A percentile compares a stretch with the other conserved stretches of the same genome.
These are phyloP conservation scores for Ascochyta koolunga DNA, from an alignment of 2,329 filamentous ascomycete species.

Conservation along the genomic window DNA sequence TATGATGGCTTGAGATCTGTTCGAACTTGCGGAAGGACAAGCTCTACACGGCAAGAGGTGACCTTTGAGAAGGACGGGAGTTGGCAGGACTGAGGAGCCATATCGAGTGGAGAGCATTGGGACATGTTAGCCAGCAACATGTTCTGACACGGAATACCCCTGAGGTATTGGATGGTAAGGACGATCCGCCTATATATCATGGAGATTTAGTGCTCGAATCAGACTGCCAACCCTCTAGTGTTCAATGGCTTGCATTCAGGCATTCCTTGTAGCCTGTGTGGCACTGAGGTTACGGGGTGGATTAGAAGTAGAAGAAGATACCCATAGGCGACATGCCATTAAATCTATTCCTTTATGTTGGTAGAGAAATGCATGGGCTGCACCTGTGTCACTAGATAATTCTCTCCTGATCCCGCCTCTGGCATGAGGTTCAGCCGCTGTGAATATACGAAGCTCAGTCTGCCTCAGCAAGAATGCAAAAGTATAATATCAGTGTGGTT, in stretches of 20 bases:
- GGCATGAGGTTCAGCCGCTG: no score
- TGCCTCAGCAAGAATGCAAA: no score
- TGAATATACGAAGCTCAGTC: no score
- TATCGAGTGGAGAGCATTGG: background rate
- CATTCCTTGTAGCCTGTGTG: background rate
- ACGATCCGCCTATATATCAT: background rate
- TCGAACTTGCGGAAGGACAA: no score
- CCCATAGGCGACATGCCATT: background rate
- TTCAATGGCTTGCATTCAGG: background rate
- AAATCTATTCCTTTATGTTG: background rate
- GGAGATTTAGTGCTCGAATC: background rate
- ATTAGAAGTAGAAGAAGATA: background rate
- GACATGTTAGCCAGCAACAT: background rate
- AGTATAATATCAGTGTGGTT: no score
- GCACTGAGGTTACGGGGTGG: background rate
- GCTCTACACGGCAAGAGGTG: background rate
- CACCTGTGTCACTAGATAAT: no score
- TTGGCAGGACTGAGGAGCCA: background rate
- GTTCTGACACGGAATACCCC: background rate
- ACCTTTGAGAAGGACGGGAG: background rate
- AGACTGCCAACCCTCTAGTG: background rate
- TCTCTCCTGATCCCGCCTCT: no score
- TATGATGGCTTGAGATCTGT: background rate
- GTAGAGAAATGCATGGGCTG: background rate
- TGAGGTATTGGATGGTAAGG: background rate